Evolutionary conservation across 495 filamentous ascomycete genomes (phyloP), one percentile per base, ranked within the genome.

Genomic region (Hypoxylon lienhwacheense): DNA sequence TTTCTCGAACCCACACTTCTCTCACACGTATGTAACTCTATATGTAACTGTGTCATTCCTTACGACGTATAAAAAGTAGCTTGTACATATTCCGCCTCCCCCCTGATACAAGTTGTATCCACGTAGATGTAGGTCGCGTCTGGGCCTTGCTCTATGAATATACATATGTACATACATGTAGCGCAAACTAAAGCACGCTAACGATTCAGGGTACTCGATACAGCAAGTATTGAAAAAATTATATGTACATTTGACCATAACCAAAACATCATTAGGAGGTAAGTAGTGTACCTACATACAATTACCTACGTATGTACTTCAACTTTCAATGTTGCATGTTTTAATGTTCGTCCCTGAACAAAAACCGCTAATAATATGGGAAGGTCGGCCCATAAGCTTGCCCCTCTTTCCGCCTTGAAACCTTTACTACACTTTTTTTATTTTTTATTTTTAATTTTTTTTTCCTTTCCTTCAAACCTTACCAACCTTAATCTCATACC

Each of bases 331-430:
- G n/a, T n/a, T n/a, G n/a, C n/a, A n/a, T n/a, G 29, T 35, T 5
- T 14, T 16, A 20, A 10, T 15, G 21, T 45, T 45, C 41, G 49
- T 55, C 53, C 53, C 53, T 56, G 46, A 56, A 56, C 45, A 31
- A 47, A 49, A 49, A 24, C 52, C 46, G 39, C 53, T 56, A 56
- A 56, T 56, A 56, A 56, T 47, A 54, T 63, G 60, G 47, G 50
- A n/a, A 52, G 47, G 54, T 59, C 49, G 52, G 42, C 61, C 62
- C 61, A 67, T 62, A 50, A 59, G 51, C 37, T 39, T 65, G 58
- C 57, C 61, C 65, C 61, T 62, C 64, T 55, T 59, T 48, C 54
- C 39, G 57, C 55, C 62, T 65, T 55, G 61, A 65, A 61, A 59
- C 52, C 40, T 54, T 64, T 48, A 43, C 35, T 63, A 44, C 51